Conservation (phyloP, 345 rosid species). For the Bruguiera gymnorhiza region DNA sequence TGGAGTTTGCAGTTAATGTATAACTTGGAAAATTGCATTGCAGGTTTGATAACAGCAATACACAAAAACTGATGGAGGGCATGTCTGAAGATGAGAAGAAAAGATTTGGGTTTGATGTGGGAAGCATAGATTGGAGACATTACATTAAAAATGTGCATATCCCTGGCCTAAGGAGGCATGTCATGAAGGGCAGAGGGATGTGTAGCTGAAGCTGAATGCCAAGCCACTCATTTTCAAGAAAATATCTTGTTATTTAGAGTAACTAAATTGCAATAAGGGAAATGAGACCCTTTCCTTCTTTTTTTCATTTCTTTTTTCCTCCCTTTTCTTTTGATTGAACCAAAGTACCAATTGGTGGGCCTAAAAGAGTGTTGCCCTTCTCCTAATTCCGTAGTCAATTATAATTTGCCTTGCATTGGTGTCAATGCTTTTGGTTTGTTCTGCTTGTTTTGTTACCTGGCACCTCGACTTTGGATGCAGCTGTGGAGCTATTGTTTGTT, state of each 20-base stretch:
- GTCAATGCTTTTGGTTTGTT: too few species aligned
- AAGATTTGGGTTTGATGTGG: conserved; percentile 55
- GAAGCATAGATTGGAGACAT: conserved; percentile 27
- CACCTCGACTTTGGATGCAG: too few species aligned
- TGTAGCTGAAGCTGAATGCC: background rate
- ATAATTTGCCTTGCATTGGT: too few species aligned
- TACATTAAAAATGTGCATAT: conserved; percentile 30
- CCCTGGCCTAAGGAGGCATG: conserved; percentile 31
- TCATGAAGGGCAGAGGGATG: conserved; percentile 26
- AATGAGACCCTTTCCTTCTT: too few species aligned
- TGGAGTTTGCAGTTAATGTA: too few species aligned
- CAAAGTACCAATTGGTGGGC: too few species aligned
- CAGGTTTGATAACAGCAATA: conserved; percentile 89
- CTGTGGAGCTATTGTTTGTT: too few species aligned
- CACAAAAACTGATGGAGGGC: conserved; percentile 57
- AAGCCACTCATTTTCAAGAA: background rate
- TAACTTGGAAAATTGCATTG: background rate
- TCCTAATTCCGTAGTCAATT: too few species aligned
- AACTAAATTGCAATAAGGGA: conserved; percentile 11
- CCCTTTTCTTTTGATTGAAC: background rate
- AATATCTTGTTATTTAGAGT: background rate
- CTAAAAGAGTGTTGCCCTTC: too few species aligned
- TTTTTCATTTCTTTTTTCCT: background rate
- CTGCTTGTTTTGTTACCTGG: too few species aligned
- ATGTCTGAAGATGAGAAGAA: conserved; percentile 78